Conservation (phyloP, 495 filamentous ascomycete genomes). For the Penicillium crystallinum region DNA sequence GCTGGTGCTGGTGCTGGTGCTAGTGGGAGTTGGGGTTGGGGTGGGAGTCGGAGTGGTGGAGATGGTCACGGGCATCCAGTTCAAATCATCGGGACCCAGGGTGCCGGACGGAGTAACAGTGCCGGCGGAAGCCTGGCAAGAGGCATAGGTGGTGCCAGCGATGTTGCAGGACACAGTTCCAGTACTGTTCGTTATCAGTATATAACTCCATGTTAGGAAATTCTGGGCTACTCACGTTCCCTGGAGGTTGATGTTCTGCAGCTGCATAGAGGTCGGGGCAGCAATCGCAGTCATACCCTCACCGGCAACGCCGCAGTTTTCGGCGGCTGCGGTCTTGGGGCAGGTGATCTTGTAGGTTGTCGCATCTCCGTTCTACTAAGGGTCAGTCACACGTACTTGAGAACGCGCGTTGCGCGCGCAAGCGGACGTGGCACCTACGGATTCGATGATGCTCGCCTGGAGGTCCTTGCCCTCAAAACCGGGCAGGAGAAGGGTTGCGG, state of each 20-base stretch:
- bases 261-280: conserved; percentile 17
- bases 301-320: conserved; percentile 20
- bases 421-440: conserved; percentile 13
- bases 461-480: conserved; percentile 21
- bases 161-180: conserved; percentile 28
- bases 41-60: conserved; percentile 23
- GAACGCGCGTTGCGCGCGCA: background rate
- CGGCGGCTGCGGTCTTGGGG: conserved; percentile 14
- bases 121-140: conserved; percentile 22
- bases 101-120: conserved; percentile 22
- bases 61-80: conserved; percentile 29
- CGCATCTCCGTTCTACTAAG: conserved; percentile 17
- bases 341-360: conserved; percentile 28
- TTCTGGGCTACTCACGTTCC: conserved; percentile 15
- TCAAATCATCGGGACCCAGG: conserved; percentile 16
- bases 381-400: background rate
- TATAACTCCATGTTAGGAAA: background rate
- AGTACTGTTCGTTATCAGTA: conserved; percentile 14
- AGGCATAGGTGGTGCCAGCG: conserved; percentile 28
- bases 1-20: background rate
- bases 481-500: conserved; percentile 29
- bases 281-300: conserved; percentile 24
- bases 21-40: conserved; percentile 10
- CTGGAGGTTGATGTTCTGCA: conserved; percentile 13
- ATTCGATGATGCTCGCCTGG: conserved; percentile 21